phyloP scores from a whole-genome alignment of 2,329 filamentous ascomycete genomes.

The Verticillium dahliae region DNA sequence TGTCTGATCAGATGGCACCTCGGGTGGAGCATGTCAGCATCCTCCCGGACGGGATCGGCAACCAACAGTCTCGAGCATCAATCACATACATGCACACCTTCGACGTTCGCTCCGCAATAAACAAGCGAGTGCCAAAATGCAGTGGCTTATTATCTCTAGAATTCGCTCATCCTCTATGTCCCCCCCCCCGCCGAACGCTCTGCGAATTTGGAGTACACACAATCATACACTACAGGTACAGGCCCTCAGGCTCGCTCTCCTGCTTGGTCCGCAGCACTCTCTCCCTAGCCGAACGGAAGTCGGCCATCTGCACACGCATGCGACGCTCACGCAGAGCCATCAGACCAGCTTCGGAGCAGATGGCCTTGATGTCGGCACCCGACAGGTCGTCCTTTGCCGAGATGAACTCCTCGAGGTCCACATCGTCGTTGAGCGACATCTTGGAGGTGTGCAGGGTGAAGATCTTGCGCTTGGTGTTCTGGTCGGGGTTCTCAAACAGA shows the following conservation, averaged over 20 bases:
- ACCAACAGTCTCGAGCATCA: no score
- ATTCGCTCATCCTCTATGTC: background rate
- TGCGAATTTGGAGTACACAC: background rate
- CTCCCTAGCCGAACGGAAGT: constrained; percentile 89
- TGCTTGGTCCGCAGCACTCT: constrained; percentile 97
- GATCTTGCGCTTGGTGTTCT: constrained; percentile 96
- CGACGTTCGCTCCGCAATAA: background rate
- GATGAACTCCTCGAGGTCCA: constrained; percentile 98
- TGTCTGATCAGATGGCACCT: no score
- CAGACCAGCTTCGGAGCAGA: constrained; percentile 93
- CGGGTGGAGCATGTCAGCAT: no score
- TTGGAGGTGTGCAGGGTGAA: constrained; percentile 97
- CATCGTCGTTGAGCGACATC: constrained; percentile 93
- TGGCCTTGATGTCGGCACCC: constrained; percentile 97
- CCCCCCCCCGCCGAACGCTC: background rate
- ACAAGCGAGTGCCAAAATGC: background rate
- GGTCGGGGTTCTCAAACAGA: constrained; percentile 59
- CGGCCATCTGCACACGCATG: constrained; percentile 98
- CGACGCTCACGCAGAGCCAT: constrained; percentile 89
- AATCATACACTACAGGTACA: constrained; percentile 74
- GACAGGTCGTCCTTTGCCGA: constrained; percentile 96
- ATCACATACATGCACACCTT: no score
- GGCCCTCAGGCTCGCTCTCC: constrained; percentile 93
- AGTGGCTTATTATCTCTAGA: background rate
- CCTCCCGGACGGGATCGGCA: no score